Conservation (phyloP, 306 rosid genomes). For the Inga laurina region DNA sequence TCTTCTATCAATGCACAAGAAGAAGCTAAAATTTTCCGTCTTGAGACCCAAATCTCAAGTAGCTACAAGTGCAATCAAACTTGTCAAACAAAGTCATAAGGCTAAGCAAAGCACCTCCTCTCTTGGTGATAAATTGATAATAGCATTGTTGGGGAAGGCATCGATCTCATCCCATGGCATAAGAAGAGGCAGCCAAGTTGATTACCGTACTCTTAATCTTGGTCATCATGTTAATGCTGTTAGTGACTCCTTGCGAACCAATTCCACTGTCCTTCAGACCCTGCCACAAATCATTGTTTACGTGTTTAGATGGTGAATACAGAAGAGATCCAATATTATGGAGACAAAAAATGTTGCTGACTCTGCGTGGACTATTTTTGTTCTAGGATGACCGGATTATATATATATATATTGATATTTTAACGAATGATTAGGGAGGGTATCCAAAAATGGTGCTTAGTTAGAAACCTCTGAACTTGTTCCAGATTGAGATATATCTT, state of each 20-base stretch:
- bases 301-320: background rate
- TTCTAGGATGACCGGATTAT: background rate
- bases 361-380: conserved; percentile 5
- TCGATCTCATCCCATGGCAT: conserved; percentile 81
- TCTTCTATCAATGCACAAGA: conserved; percentile 5
- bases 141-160: conserved; percentile 2
- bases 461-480: background rate
- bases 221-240: conserved; percentile 86
- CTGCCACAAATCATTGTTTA: conserved; percentile 48
- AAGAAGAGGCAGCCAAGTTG: conserved; percentile 71
- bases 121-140: background rate
- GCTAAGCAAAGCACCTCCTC: conserved; percentile 3
- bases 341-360: background rate
- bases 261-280: conserved; percentile 91
- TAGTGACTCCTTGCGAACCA: conserved; percentile 87
- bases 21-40: background rate
- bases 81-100: conserved; percentile 3
- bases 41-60: background rate
- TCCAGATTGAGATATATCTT: background rate
- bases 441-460: background rate
- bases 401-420: background rate
- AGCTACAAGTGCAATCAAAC: conserved; percentile 2
- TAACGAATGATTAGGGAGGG: background rate
- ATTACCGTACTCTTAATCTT: conserved; percentile 76
- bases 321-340: background rate